A percentile compares a stretch with the other conserved stretches of the same genome.
phyloP scores from a whole-genome alignment of 768 basidiomycete species.

The Leccinum subtestaceum region DNA sequence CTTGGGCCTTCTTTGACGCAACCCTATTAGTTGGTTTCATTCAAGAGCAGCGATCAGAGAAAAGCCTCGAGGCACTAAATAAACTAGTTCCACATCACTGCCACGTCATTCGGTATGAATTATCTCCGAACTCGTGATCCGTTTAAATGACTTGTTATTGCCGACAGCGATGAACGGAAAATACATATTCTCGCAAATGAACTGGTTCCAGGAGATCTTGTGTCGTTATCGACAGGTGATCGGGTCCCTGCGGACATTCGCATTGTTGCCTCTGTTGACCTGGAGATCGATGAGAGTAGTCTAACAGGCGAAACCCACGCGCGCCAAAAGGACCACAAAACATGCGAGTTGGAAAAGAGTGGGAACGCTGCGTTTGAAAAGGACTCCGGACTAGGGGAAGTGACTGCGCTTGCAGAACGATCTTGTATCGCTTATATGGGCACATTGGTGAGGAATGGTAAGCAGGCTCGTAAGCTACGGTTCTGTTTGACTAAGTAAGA shows the following conservation, averaged over 20 bases:
- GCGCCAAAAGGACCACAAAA: conserved; percentile 60
- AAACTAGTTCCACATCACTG: conserved; percentile 97
- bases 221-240: conserved; percentile 87
- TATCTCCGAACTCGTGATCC: not conserved
- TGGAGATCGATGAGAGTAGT: conserved; percentile 95
- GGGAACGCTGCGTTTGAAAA: conserved; percentile 6
- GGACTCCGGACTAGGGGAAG: conserved; percentile 37
- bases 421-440: conserved; percentile 94
- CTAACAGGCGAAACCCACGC: conserved; percentile 91
- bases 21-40: conserved; percentile 75
- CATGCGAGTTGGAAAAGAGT: conserved; percentile 47
- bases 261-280: conserved; percentile 72
- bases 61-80: conserved; percentile 91
- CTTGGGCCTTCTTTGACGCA: not conserved
- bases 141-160: not conserved
- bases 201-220: conserved; percentile 92
- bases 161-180: conserved; percentile 47
- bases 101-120: conserved; percentile 67
- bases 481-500: conserved; percentile 3
- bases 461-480: conserved; percentile 8
- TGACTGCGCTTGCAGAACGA: conserved; percentile 74
- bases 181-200: conserved; percentile 90
- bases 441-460: conserved; percentile 87
- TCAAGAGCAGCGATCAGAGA: conserved; percentile 92
- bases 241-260: conserved; percentile 93